These are phyloP conservation scores for Prunus salicina DNA, from an alignment of 306 rosid species.

Conservation along the genomic window DNA sequence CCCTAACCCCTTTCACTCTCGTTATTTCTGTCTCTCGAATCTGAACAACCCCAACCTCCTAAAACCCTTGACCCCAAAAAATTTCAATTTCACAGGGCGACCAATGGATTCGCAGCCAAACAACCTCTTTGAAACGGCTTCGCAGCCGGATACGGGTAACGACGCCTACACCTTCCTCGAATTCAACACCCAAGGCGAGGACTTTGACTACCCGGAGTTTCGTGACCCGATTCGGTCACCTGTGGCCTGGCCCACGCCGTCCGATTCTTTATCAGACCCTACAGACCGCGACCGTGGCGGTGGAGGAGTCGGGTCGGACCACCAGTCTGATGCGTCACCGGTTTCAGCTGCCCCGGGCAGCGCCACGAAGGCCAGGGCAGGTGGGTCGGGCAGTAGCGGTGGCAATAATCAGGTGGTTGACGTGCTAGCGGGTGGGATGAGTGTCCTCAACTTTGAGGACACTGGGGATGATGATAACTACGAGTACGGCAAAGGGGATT, in stretches of 20 bases:
- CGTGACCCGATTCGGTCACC: conserved; percentile 93
- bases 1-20: conserved; percentile 24
- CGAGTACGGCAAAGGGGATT: conserved; percentile 87
- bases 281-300: conserved; percentile 61
- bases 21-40: background rate
- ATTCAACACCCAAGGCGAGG: conserved; percentile 98
- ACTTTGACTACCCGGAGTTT: conserved; percentile 91
- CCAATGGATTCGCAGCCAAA: conserved; percentile 84
- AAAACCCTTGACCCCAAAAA: conserved; percentile 36
- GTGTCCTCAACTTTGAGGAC: conserved; percentile 93
- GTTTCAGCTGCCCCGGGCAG: conserved; percentile 75
- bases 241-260: conserved; percentile 92
- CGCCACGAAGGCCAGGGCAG: conserved; percentile 55
- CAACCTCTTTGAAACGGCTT: conserved; percentile 87
- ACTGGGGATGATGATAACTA: conserved; percentile 84
- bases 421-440: conserved; percentile 72
- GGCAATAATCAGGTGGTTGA: conserved; percentile 78
- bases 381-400: conserved; percentile 49
- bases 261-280: conserved; percentile 76
- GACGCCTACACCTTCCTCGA: conserved; percentile 99
- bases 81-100: conserved; percentile 3
- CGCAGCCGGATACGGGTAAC: conserved; percentile 93
- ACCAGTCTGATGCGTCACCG: conserved; percentile 90
- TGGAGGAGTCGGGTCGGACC: conserved; percentile 57
- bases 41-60: conserved; percentile 4